Conservation (phyloP, 148 eudicot genomes). For the Nepenthes gracilis region DNA sequence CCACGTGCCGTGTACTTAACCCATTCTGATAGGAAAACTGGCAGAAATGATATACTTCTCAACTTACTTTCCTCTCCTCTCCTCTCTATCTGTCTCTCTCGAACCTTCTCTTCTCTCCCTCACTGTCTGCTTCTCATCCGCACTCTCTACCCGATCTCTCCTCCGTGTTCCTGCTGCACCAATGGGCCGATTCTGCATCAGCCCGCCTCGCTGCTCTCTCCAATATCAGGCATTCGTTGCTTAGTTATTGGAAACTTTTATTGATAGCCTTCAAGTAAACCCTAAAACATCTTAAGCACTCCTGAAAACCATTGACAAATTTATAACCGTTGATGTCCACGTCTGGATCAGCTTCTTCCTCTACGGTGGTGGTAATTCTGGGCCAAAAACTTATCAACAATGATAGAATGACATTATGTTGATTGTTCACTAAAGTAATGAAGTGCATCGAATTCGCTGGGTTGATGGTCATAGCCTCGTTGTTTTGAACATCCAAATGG, state of each 20-base stretch:
- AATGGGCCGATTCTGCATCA: conserved; percentile 59
- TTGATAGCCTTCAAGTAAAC: conserved; percentile 73
- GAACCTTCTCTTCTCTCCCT: conserved; percentile 92
- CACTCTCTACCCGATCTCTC: conserved; percentile 43
- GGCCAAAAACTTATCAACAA: conserved; percentile 50
- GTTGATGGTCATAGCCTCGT: conserved; percentile 75
- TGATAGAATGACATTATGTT: conserved; percentile 30
- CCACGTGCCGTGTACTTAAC: too few relatives aligned
- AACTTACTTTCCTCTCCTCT: too few relatives aligned
- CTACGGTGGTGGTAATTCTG: conserved; percentile 63
- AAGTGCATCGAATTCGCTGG: conserved; percentile 54
- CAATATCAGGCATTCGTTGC: conserved; percentile 75
- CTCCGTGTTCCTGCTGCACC: conserved; percentile 77
- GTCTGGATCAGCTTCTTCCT: conserved; percentile 80
- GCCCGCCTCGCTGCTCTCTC: conserved; percentile 83
- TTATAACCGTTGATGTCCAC: conserved; percentile 34
- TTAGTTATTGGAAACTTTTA: conserved; percentile 54
- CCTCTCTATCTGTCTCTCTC: too few relatives aligned
- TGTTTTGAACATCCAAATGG: conserved; percentile 35
- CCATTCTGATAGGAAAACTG: too few relatives aligned
- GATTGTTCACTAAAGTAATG: conserved; percentile 14
- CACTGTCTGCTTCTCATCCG: too few relatives aligned
- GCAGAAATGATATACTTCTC: too few relatives aligned
- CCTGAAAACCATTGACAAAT: conserved; percentile 61
- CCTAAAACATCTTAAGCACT: conserved; percentile 83